Evolutionary conservation across 805 yeast genomes (phyloP).

Genomic region (Candida pini): DNA sequence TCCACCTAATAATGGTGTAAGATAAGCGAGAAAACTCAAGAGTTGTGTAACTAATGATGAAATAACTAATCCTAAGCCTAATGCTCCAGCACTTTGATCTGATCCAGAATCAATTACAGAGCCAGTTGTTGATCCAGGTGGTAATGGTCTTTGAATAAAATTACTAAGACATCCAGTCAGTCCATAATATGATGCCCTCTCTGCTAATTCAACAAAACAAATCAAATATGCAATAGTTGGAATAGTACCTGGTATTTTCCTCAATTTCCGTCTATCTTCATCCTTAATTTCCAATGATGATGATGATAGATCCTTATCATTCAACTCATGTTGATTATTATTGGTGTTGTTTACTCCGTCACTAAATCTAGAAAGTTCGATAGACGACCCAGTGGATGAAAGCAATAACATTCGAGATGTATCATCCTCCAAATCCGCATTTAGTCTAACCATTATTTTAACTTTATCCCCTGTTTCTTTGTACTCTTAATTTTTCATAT

Average conservation of each 20-base stretch:
- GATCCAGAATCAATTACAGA: conserved; percentile 34
- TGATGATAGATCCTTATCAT: too few relatives aligned
- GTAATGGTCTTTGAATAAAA: conserved; percentile 46
- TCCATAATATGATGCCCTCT: conserved; percentile 50
- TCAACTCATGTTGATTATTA: too few relatives aligned
- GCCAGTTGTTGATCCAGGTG: conserved; percentile 35
- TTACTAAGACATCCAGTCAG: conserved; percentile 42
- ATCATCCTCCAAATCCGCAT: too few relatives aligned
- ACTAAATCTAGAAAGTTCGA: too few relatives aligned
- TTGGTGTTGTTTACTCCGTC: too few relatives aligned
- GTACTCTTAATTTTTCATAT: too few relatives aligned
- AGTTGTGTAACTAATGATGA: conserved; percentile 42
- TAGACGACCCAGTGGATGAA: too few relatives aligned
- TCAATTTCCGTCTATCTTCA: conserved; percentile 4
- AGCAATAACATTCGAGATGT: too few relatives aligned
- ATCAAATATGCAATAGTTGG: conserved; percentile 22
- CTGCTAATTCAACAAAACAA: conserved; percentile 43
- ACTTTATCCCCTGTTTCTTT: too few relatives aligned
- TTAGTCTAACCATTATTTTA: too few relatives aligned
- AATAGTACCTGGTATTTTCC: conserved; percentile 20
- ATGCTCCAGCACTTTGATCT: conserved; percentile 41
- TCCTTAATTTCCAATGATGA: neutral
- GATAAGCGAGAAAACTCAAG: conserved; percentile 40
- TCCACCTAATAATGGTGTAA: conserved; percentile 46
- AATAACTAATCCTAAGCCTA: conserved; percentile 38